These are phyloP conservation scores for Hirsutella thompsonii DNA, from an alignment of 2,329 filamentous ascomycete species.

Conservation along the genomic window DNA sequence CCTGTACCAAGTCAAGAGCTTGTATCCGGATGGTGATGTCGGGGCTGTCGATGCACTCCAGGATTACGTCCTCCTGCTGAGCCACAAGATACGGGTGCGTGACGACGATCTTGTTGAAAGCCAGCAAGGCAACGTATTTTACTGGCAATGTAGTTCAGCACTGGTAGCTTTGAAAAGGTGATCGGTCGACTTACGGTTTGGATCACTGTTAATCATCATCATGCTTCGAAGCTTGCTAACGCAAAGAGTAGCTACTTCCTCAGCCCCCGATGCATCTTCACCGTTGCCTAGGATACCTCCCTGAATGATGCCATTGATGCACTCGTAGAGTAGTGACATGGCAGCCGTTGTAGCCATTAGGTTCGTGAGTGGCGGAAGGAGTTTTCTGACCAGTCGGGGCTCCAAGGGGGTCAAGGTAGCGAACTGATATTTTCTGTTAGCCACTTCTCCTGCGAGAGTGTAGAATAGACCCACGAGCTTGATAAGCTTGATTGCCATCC, in stretches of 20 bases:
- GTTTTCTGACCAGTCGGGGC: conserved; percentile 78
- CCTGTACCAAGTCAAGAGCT: conserved; percentile 79
- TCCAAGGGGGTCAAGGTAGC: conserved; percentile 88
- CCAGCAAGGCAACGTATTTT: conserved; percentile 91
- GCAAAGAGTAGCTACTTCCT: conserved; percentile 85
- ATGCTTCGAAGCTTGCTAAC: conserved; percentile 88
- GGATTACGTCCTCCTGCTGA: conserved; percentile 88
- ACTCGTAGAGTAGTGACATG: conserved; percentile 97
- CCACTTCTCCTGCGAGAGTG: not conserved
- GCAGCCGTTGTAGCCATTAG: conserved; percentile 90
- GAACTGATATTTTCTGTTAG: conserved; percentile 45
- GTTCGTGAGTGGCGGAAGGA: conserved; percentile 79
- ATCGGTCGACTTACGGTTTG: conserved; percentile 56
- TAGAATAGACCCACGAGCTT: conserved; percentile 59
- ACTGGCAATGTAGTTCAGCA: conserved; percentile 34
- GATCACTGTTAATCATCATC: conserved; percentile 85
- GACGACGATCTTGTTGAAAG: conserved; percentile 86
- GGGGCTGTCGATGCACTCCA: conserved; percentile 89
- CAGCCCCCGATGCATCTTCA: conserved; percentile 67
- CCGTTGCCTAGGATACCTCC: conserved; percentile 81
- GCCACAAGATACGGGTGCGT: conserved; percentile 83
- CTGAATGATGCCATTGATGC: conserved; percentile 96
- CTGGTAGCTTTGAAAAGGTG: not conserved
- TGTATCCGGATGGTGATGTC: conserved; percentile 94
- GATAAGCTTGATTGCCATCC: conserved; percentile 99